Base-by-base conservation (phyloP, 2,329 filamentous ascomycete species). In the Camillea tinctor region DNA sequence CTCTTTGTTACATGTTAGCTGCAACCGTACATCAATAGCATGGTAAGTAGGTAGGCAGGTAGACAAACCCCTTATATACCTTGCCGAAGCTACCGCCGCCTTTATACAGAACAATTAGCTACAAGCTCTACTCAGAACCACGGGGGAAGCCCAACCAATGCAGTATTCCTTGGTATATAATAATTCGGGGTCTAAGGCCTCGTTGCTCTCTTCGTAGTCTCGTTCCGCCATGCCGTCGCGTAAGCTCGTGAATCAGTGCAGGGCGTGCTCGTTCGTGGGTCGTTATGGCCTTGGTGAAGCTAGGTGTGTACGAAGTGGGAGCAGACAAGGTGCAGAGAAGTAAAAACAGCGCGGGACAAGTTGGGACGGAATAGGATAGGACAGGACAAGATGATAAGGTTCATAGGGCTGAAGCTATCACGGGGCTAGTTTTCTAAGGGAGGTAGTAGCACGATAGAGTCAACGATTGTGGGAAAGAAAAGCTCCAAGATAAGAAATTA, bases 61-160 rank as follows among this genome's bases (percentile, higher is more conserved):
- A 5, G 48, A 73, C 79, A 62, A 82, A 93, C 91, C 95, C 95
- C 84, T 98, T 98, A 84, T 94, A 99, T 63, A 99, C 95, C 78
- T 96, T 96, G 72, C 95, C 95, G 79, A 99, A 99, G 77, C 94
- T 98, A 63, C 95, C 95, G 69, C 95, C 95, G 69, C 95, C 94
- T 93, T 70, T 57, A 56, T 57, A 59, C 56, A 30, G 9, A 55
- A 62, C 60, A 70, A 64, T 71, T 71, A 70, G 71, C 68, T 60
- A 55, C 53, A 54, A 24, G 63, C 60, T 17, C 50, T 52, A 60
- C 48, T 50, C 56, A 54, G 40, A 40, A 57, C 56, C 53, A 51
- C 55, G 36, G 58, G 55, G 56, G 60, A 61, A 54, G 58, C 71
- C 85, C 69, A 77, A 92, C 89, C 90, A 76, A 95, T 94, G 79